These are phyloP conservation scores for Boeremia lycopersici DNA, from an alignment of 2,329 filamentous ascomycete species.

Conservation along the genomic window DNA sequence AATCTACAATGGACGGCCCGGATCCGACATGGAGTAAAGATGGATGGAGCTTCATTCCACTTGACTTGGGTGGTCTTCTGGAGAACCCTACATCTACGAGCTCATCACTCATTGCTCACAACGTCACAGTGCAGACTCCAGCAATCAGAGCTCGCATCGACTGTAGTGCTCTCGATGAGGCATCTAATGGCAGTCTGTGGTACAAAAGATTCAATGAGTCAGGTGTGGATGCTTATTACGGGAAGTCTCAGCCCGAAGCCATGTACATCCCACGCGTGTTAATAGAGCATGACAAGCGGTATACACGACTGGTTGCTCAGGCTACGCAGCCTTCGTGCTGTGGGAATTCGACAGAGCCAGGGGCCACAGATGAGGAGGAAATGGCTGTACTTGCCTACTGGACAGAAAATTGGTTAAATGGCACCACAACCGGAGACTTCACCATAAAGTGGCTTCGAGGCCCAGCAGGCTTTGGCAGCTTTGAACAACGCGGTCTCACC, in stretches of 20 bases:
- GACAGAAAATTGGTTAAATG: conserved; percentile 7
- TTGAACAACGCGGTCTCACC: neutral
- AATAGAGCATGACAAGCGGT: neutral
- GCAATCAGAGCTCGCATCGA: neutral
- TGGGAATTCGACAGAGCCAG: neutral
- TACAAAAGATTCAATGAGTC: neutral
- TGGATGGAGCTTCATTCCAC: conserved; percentile 33
- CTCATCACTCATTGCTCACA: neutral
- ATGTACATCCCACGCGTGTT: neutral
- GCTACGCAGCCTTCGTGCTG: neutral
- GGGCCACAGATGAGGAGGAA: neutral
- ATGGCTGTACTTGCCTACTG: conserved; percentile 8
- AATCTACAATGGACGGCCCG: conserved; percentile 23
- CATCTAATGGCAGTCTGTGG: neutral
- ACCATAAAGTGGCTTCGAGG: conserved; percentile 20
- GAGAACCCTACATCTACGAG: neutral
- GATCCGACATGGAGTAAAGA: conserved; percentile 29
- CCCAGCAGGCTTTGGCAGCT: neutral
- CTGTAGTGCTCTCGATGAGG: neutral
- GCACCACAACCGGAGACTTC: conserved; percentile 10
- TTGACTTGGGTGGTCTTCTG: neutral
- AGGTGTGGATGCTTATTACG: neutral
- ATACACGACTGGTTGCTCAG: neutral
- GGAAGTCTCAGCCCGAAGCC: neutral
- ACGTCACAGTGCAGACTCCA: neutral